Percentiles rank a stretch among this genome's conserved stretches.
Evolutionary conservation across 2,329 filamentous ascomycete genomes (phyloP).

Genomic region (Colletotrichum melonis): DNA sequence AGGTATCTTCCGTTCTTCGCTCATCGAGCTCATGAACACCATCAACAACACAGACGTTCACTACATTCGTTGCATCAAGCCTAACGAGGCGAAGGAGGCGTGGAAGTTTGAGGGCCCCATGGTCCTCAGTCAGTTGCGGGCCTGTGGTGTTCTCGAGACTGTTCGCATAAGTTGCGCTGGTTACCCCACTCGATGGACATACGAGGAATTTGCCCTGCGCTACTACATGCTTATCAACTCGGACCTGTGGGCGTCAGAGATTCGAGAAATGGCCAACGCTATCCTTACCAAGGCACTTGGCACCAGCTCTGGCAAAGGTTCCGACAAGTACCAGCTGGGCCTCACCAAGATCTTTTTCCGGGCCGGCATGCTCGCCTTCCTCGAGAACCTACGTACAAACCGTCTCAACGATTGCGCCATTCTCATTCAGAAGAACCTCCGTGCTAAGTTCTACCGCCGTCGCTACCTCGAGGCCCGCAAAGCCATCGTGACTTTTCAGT

Average conservation of each 20-base stretch:
- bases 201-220: conserved; percentile 95
- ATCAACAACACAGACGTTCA: conserved; percentile 99
- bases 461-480: conserved; percentile 89
- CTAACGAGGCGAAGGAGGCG: conserved; percentile 94
- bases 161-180: conserved; percentile 97
- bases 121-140: conserved; percentile 96
- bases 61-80: conserved; percentile 99
- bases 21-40: conserved; percentile 97
- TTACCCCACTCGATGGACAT: conserved; percentile 98
- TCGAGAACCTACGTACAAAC: conserved; percentile 92
- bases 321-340: conserved; percentile 97
- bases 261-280: conserved; percentile 91
- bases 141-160: conserved; percentile 98
- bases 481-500: conserved; percentile 84
- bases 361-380: conserved; percentile 97
- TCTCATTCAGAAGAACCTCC: conserved; percentile 98
- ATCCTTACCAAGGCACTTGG: conserved; percentile 92
- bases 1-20: conserved; percentile 97
- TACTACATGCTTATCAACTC: conserved; percentile 99
- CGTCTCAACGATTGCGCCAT: conserved; percentile 93
- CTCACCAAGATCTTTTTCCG: conserved; percentile 99
- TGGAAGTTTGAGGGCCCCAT: conserved; percentile 99
- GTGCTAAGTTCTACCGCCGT: conserved; percentile 93
- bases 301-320: conserved; percentile 76
- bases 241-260: conserved; percentile 90